Evolutionary conservation across 2,329 filamentous ascomycete species (phyloP).

Genomic region (Teratosphaeria pseudoeucalypti): DNA sequence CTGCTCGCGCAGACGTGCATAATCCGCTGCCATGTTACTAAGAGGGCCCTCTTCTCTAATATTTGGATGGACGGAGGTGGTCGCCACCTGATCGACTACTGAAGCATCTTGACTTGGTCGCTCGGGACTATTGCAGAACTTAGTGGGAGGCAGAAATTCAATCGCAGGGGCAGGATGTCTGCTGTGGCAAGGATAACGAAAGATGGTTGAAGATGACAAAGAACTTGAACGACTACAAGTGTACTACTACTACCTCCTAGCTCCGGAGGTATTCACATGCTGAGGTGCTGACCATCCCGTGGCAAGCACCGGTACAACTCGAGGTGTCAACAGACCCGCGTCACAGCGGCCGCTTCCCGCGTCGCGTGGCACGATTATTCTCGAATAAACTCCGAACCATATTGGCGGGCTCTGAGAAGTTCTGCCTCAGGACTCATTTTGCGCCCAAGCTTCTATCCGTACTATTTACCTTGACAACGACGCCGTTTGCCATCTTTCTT

Average conservation of each 20-base stretch:
- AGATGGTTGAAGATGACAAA: not conserved
- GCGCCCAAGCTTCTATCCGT: not conserved
- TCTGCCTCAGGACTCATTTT: not conserved
- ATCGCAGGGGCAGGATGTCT: not conserved
- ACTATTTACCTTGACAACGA: slow-evolving; percentile 1
- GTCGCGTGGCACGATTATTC: slow-evolving; percentile 57
- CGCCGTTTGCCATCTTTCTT: not conserved
- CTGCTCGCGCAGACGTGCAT: slow-evolving; percentile 58
- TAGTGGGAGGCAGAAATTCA: not conserved
- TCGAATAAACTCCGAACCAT: not conserved
- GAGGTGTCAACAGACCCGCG: not conserved
- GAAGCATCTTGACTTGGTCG: not conserved
- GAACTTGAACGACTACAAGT: not conserved
- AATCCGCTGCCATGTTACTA: slow-evolving; percentile 40
- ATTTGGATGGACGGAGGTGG: not conserved
- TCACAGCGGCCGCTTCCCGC: not conserved
- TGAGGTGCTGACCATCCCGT: not conserved
- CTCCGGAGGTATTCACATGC: not conserved
- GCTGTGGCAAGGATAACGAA: not conserved
- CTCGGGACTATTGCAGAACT: not conserved
- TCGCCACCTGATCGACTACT: not conserved
- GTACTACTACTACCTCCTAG: not conserved
- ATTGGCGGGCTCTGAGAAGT: not conserved
- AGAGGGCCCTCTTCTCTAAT: not conserved
- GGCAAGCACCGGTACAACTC: not conserved